phyloP scores from a whole-genome alignment of 768 basidiomycete genomes.

The Ramaria sp. region DNA sequence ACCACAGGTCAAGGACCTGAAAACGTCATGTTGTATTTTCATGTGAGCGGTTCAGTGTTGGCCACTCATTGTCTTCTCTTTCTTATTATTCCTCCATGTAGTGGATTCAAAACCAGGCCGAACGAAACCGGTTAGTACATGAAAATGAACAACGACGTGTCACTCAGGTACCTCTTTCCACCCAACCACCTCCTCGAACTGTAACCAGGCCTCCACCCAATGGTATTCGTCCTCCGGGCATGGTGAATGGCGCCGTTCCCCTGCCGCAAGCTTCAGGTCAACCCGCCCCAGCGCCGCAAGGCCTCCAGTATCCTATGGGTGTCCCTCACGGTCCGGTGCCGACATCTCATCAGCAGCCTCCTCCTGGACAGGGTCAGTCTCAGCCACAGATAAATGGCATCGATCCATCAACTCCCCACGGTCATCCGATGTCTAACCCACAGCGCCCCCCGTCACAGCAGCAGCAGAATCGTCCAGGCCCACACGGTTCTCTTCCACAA shows the following conservation, averaged over 20 bases:
- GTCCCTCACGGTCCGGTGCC: background rate
- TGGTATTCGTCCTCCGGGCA: slow-evolving; percentile 5
- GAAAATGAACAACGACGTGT: background rate
- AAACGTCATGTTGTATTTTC: slow-evolving; percentile 60
- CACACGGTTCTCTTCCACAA: background rate
- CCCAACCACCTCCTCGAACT: slow-evolving; percentile 5
- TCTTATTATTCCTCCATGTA: background rate
- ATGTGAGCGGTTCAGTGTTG: slow-evolving; percentile 32
- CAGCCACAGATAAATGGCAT: slow-evolving; percentile 9
- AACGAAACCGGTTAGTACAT: background rate
- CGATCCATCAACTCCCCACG: background rate
- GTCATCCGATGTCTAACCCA: slow-evolving; percentile 1
- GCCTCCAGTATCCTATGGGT: slow-evolving; percentile 4
- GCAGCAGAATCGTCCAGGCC: slow-evolving; percentile 6
- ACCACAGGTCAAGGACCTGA: slow-evolving; percentile 55
- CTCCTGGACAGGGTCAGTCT: slow-evolving; percentile 11
- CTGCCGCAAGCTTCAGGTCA: slow-evolving; percentile 3
- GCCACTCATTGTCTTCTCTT: background rate
- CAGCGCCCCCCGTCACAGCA: slow-evolving; percentile 11
- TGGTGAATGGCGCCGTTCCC: background rate
- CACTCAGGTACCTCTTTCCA: background rate
- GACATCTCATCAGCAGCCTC: slow-evolving; percentile 15
- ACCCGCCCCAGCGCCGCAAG: background rate
- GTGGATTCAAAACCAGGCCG: slow-evolving; percentile 8
- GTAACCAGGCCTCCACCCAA: background rate